A percentile compares a stretch with the other conserved stretches of the same genome.
phyloP scores from a whole-genome alignment of 2,329 filamentous ascomycete genomes.

The Aspergillus sp. region DNA sequence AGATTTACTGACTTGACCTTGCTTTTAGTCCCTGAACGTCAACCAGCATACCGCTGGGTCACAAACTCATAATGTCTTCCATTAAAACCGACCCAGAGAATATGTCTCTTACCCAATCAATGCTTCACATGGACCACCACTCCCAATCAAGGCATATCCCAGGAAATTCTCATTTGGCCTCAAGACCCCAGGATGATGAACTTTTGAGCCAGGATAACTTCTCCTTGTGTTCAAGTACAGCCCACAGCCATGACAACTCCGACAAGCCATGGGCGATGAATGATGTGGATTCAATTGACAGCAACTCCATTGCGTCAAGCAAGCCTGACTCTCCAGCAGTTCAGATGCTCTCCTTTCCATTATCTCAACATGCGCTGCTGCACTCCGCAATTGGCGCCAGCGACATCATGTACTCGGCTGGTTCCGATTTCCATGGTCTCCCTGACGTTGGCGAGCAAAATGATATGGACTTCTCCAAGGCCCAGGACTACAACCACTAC shows the following conservation, averaged over 20 bases:
- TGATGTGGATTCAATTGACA: conserved; percentile 41
- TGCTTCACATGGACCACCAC: conserved; percentile 33
- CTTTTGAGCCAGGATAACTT: conserved; percentile 43
- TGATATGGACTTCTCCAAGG: conserved; percentile 36
- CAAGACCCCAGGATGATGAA: conserved; percentile 45
- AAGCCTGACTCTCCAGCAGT: conserved; percentile 42
- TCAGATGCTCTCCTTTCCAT: conserved; percentile 43
- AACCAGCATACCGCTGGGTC: conserved; percentile 20
- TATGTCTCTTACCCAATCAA: conserved; percentile 35
- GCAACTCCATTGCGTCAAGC: conserved; percentile 33
- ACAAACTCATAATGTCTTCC: conserved; percentile 36
- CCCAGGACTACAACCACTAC: conserved; percentile 40
- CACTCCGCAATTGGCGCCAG: conserved; percentile 38
- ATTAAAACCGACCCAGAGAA: conserved; percentile 38
- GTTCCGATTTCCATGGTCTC: conserved; percentile 39
- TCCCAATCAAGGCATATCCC: conserved; percentile 38
- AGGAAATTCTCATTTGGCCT: conserved; percentile 40
- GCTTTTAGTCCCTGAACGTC: conserved; percentile 29
- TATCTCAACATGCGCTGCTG: conserved; percentile 40
- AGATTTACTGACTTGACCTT: conserved; percentile 33
- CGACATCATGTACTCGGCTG: conserved; percentile 39
- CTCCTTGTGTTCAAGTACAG: conserved; percentile 42
- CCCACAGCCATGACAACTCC: conserved; percentile 33
- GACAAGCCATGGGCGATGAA: conserved; percentile 41
- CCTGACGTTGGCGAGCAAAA: conserved; percentile 38